Base-by-base conservation (phyloP, 805 yeast genomes). In the Nakazawaea laoshanensis region DNA sequence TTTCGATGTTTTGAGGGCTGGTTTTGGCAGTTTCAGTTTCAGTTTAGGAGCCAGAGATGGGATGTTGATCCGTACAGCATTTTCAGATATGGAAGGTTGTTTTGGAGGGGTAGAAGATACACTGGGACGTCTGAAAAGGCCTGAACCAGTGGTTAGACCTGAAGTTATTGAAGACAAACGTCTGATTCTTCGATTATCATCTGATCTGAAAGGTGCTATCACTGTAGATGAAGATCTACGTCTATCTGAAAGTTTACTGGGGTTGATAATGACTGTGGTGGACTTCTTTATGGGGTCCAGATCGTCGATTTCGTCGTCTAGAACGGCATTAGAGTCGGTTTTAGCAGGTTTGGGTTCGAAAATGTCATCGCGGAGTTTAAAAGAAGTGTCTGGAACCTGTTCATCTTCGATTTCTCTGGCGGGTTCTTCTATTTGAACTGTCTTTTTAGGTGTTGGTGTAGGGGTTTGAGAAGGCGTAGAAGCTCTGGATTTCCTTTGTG, bases 401-500 rank as follows among this genome's bases (percentile, higher is more conserved):
- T 19, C 38, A 25, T 8, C 23, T 20, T 11, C 11, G 23, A 17
- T 19, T 14, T 13, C 19, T 17, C 26, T 11, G 24, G 27, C n/a
- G 12, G 12, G n/a, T 22, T 33, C 19, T 38, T 18, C 38, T 36
- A 25, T 44, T 22, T 30, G 30, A 22, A 16, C 30, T 25, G 33
- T 32, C 35, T 41, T 28, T 32, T 33, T 20, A 13, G 28, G 36
- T 13, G 25, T 29, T 9, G 27, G 17, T 11, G 39, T 26, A 13
- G 38, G 29, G 32, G 24, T 8, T 16, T 8, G 20, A 18, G 27
- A 29, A 4, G 42, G 24, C 11, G 36, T 29, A 19, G 30, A 48
- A 5, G 52, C 44, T 34, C 52, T 46, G 20, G n/a, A n/a, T 21
- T 40, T 45, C 35, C 61, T 48, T 30, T 49, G 54, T 1, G 52